Percentiles rank a stretch among this genome's conserved stretches.
phyloP scores from a whole-genome alignment of 2,329 filamentous ascomycete genomes.

The Ascochyta koolunga region DNA sequence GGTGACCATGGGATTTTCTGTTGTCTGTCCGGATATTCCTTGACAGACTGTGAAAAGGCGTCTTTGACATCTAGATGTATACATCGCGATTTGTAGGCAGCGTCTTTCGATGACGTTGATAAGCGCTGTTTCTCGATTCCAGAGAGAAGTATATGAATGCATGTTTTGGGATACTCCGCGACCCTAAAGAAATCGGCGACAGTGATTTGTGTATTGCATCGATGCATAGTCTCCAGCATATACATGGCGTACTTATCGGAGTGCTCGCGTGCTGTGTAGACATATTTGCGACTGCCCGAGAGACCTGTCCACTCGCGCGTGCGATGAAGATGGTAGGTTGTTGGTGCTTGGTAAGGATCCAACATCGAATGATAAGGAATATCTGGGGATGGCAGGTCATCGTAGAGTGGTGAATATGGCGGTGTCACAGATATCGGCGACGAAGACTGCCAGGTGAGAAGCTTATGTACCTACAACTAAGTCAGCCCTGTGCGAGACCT shows the following conservation, averaged over 20 bases:
- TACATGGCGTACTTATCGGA: slow-evolving; percentile 46
- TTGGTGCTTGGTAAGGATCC: slow-evolving; percentile 39
- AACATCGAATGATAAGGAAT: slow-evolving; percentile 45
- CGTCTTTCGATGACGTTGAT: slow-evolving; percentile 31
- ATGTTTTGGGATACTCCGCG: slow-evolving; percentile 41
- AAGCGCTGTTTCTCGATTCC: slow-evolving; percentile 43
- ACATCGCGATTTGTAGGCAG: slow-evolving; percentile 45
- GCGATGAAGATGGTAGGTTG: slow-evolving; percentile 46
- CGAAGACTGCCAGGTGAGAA: slow-evolving; percentile 45
- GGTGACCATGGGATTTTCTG: slow-evolving; percentile 49
- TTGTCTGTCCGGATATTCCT: slow-evolving; percentile 45
- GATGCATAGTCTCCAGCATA: slow-evolving; percentile 43
- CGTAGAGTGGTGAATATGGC: slow-evolving; percentile 25
- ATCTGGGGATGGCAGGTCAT: slow-evolving; percentile 42
- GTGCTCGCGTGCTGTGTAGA: slow-evolving; percentile 46
- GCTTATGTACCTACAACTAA: slow-evolving; percentile 38
- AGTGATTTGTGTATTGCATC: slow-evolving; percentile 42
- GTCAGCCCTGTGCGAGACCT: slow-evolving; percentile 8
- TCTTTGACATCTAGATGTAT: slow-evolving; percentile 38
- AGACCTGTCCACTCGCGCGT: slow-evolving; percentile 46
- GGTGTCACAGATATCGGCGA: slow-evolving; percentile 42
- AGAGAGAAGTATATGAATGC: slow-evolving; percentile 43
- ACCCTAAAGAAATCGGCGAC: slow-evolving; percentile 45
- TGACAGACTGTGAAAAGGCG: slow-evolving; percentile 42
- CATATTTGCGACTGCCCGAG: slow-evolving; percentile 43